Percentiles rank a stretch among this genome's conserved stretches.
phyloP scores from a whole-genome alignment of 345 rosid genomes.

The Eucalyptus curtisii region DNA sequence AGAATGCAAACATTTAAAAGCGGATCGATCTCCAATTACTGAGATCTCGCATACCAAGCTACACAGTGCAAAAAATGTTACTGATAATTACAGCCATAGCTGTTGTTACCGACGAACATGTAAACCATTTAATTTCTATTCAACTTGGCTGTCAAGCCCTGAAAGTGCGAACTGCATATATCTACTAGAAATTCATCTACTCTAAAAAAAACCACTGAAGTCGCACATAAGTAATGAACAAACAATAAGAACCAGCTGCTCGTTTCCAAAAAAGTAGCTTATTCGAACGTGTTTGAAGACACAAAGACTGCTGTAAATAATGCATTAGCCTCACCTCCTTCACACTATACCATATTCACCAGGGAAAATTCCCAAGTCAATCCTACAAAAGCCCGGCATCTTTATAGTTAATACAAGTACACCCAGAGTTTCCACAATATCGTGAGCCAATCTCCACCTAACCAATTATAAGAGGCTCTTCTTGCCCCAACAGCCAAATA shows the following conservation, averaged over 20 bases:
- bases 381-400: background rate
- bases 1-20: background rate
- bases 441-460: background rate
- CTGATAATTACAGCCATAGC: background rate
- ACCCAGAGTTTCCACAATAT: background rate
- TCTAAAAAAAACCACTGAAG: background rate
- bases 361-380: background rate
- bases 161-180: background rate
- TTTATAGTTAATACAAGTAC: background rate
- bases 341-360: background rate
- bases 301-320: background rate
- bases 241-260: background rate
- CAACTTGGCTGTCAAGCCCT: background rate
- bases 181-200: background rate
- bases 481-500: background rate
- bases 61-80: background rate
- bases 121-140: background rate
- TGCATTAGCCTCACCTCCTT: background rate
- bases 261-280: background rate
- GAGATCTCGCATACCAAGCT: background rate
- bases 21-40: background rate
- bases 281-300: background rate
- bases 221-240: background rate
- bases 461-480: background rate
- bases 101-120: background rate